Conservation (phyloP, 805 yeast species). For the Kockiozyma suomiensis region DNA sequence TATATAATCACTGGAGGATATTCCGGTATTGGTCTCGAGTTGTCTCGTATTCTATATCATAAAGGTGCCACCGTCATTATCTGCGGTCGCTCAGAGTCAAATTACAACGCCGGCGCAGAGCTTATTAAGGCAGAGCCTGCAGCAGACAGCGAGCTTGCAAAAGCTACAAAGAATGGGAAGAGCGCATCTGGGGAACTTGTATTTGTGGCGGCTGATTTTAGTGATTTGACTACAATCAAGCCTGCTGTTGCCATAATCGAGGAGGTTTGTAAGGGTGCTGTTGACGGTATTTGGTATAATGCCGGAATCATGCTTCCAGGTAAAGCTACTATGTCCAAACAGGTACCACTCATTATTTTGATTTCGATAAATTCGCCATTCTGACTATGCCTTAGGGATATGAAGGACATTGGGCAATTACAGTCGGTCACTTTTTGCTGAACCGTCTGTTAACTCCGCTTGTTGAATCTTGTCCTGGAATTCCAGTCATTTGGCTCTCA, state of each 20-base stretch:
- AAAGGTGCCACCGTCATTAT: constrained; percentile 7
- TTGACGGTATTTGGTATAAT: constrained; percentile 48
- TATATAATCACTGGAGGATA: no score
- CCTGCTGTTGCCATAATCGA: constrained; percentile 43
- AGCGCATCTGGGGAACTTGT: constrained; percentile 3
- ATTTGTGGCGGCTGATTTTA: constrained; percentile 12
- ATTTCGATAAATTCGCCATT: background rate
- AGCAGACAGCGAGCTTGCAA: background rate
- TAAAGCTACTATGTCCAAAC: background rate
- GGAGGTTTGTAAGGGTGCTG: constrained; percentile 33
- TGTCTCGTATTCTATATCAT: constrained; percentile 1
- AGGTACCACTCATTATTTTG: background rate
- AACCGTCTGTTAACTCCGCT: constrained; percentile 47
- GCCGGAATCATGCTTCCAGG: constrained; percentile 10
- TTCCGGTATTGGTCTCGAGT: constrained; percentile 19
- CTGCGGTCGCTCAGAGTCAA: constrained; percentile 1
- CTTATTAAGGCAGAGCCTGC: constrained; percentile 5
- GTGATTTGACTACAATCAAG: constrained; percentile 41
- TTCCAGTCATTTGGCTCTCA: constrained; percentile 50
- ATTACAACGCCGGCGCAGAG: background rate
- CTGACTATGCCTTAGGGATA: constrained; percentile 45
- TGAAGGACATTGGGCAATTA: constrained; percentile 52
- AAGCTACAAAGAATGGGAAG: background rate
- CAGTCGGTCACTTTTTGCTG: constrained; percentile 51
- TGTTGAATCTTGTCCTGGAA: constrained; percentile 1